Percentiles rank a stretch among this genome's conserved stretches.
These are phyloP conservation scores for Aspergillus spinulosporus DNA, from an alignment of 2,329 filamentous ascomycete species.

Conservation along the genomic window DNA sequence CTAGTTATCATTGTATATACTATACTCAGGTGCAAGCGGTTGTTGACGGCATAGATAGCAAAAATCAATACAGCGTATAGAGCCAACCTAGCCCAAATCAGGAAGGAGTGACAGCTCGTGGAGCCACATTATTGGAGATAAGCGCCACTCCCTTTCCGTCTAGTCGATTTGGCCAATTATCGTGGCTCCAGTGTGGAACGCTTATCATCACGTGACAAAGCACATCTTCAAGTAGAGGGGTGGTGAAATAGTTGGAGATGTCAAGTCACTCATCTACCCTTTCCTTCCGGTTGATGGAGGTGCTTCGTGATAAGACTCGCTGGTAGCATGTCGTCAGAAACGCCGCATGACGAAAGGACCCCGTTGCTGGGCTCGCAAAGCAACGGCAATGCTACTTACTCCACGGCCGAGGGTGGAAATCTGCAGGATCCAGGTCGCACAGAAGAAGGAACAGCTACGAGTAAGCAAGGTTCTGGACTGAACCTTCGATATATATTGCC, in stretches of 20 bases:
- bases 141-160: neutral
- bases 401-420: slow-evolving; percentile 27
- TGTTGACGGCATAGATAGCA: slow-evolving; percentile 5
- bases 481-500: slow-evolving; percentile 60
- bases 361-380: slow-evolving; percentile 44
- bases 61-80: slow-evolving; percentile 1
- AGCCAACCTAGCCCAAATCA: neutral
- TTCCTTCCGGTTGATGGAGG: slow-evolving; percentile 7
- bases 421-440: slow-evolving; percentile 17
- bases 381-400: slow-evolving; percentile 25
- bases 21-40: neutral
- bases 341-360: slow-evolving; percentile 43
- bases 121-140: neutral
- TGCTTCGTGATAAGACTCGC: slow-evolving; percentile 2
- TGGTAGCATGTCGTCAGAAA: slow-evolving; percentile 27
- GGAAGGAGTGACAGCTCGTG: neutral
- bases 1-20: slow-evolving; percentile 9
- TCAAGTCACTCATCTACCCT: neutral
- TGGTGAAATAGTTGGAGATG: slow-evolving; percentile 2
- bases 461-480: slow-evolving; percentile 44
- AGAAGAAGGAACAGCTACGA: slow-evolving; percentile 20
- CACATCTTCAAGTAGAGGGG: slow-evolving; percentile 1
- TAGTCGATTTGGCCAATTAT: slow-evolving; percentile 2
- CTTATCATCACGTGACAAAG: slow-evolving; percentile 8
- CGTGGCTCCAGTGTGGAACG: neutral